These are phyloP conservation scores for Suillus occidentalis DNA, from an alignment of 768 basidiomycete genomes.

Conservation along the genomic window DNA sequence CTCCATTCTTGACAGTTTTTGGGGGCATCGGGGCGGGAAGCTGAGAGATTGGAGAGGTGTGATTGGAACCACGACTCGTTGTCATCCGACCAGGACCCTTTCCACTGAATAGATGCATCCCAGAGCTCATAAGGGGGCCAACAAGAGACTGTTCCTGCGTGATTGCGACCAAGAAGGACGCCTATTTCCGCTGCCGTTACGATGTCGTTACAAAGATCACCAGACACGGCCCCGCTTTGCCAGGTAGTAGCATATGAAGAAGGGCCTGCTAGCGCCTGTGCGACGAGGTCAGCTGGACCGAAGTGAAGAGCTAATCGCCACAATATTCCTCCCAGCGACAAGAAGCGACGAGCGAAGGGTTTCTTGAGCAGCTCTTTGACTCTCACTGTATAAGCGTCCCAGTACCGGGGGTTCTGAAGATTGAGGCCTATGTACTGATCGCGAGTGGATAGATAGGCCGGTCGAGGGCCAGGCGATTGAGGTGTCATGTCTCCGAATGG, in stretches of 20 bases:
- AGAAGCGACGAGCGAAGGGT: neutral
- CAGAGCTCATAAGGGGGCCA: neutral
- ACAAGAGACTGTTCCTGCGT: neutral
- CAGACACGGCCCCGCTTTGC: neutral
- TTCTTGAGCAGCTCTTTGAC: neutral
- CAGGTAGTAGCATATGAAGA: neutral
- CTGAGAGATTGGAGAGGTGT: neutral
- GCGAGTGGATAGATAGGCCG: neutral
- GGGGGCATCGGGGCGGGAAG: neutral
- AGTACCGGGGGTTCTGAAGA: neutral
- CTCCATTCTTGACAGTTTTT: neutral
- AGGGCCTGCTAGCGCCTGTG: neutral
- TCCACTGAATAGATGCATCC: neutral
- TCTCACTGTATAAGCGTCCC: neutral
- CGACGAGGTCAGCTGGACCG: neutral
- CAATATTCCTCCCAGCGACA: neutral
- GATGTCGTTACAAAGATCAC: neutral
- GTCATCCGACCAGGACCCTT: neutral
- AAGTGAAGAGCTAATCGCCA: neutral
- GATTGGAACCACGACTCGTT: neutral
- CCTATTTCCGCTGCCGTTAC: neutral
- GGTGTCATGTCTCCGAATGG: neutral
- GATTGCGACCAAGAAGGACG: neutral
- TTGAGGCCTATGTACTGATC: neutral
- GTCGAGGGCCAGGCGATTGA: neutral